These are phyloP conservation scores for Fusarium metavorans DNA, from an alignment of 2,329 filamentous ascomycete species.

Conservation along the genomic window DNA sequence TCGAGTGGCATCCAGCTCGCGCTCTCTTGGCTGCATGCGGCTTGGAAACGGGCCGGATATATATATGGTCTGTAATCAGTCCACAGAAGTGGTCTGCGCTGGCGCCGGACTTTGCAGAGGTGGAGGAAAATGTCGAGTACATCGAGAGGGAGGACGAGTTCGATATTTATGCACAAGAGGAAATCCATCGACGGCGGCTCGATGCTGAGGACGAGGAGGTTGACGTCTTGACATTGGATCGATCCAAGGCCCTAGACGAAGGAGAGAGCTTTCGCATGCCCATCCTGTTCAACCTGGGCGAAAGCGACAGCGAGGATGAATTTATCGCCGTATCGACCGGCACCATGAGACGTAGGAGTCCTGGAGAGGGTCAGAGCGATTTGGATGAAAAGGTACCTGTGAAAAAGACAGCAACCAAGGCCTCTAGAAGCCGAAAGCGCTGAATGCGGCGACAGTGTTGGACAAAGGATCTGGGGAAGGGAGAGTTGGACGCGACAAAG, in stretches of 20 bases:
- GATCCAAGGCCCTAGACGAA: constrained; percentile 70
- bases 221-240: constrained; percentile 85
- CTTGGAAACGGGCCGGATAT: constrained; percentile 91
- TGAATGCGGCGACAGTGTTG: constrained; percentile 11
- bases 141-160: constrained; percentile 97
- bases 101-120: constrained; percentile 95
- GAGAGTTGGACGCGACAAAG: constrained; percentile 9
- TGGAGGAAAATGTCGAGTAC: constrained; percentile 98
- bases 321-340: constrained; percentile 76
- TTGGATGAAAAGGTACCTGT: constrained; percentile 53
- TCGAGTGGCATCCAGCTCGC: constrained; percentile 95
- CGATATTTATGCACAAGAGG: constrained; percentile 95
- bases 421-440: constrained; percentile 55
- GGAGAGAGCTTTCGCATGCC: constrained; percentile 86
- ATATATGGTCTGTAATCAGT: constrained; percentile 95
- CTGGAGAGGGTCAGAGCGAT: constrained; percentile 77
- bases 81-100: constrained; percentile 98
- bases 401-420: constrained; percentile 56
- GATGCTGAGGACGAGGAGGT: constrained; percentile 95
- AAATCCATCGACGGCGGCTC: constrained; percentile 89
- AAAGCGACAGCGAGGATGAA: constrained; percentile 96
- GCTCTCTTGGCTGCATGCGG: constrained; percentile 92
- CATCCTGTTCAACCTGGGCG: constrained; percentile 90
- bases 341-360: constrained; percentile 88
- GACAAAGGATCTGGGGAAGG: constrained; percentile 9